Evolutionary conservation across 139 green algal species (phyloP), one percentile per base, ranked within the genome.

Genomic region (Limnomonas spitsbergensis): DNA sequence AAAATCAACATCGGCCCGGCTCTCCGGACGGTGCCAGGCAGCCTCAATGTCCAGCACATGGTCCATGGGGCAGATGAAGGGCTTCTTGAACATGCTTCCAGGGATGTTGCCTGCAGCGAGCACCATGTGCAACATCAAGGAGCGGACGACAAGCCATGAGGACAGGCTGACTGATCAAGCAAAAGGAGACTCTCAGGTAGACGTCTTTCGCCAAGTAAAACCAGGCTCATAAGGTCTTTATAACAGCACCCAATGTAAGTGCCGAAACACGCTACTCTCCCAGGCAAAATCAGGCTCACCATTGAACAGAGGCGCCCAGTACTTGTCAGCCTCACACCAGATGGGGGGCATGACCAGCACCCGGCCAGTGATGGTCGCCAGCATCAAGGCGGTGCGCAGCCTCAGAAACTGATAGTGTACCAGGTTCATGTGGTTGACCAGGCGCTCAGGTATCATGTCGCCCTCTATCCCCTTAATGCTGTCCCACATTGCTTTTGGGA

Each of bases 31-130:
- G 2, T 27, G 27, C 61, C 56, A 73, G 4, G 79, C 79, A 66
- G 82, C 80, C 79, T 97, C 93, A 35, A 98, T 82, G 68, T 97
- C 91, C 3, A 98, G 80, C 32, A 98, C 80, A 73, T 98, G 94
- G 82, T 98, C 94, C 31, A 93, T 74, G 2, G 94, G 94, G 84
- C 92, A 97, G 4, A 73, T 47, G 79, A 95, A 97, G 1, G 94
- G 94, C 76, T 96, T 85, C 3, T 88, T 66, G 69, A 94, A 89
- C 9, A 74, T 53, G 0, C 90, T 92, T 27, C 94, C 94, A 1
- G 92, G 91, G n/a, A 98, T 92, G 42, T 73, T 40, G 29, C 86
- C 86, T 89, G 73, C 34, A 40, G 9, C 14, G n/a, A 75, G 34
- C 20, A 20, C 20, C 14, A 20, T 61, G 47, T 61, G 47, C n/a